A percentile compares a stretch with the other conserved stretches of the same genome.
Evolutionary conservation across 2,329 filamentous ascomycete species (phyloP).

Genomic region (Stromatinia cepivora): DNA sequence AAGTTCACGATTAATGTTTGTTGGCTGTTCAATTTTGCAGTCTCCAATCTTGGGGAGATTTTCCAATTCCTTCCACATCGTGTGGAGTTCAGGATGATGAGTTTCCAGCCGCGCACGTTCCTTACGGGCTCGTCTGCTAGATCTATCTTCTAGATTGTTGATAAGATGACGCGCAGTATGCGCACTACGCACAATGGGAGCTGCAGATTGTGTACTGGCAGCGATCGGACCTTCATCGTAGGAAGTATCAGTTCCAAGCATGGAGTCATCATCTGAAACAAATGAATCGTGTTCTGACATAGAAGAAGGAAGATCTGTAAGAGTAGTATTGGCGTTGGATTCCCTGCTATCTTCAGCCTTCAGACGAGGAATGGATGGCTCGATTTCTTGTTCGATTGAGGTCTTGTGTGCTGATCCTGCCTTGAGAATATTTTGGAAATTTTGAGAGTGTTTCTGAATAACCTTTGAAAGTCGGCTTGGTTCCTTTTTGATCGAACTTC

Average conservation of each 20-base stretch:
- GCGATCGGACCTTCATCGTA: conserved; percentile 18
- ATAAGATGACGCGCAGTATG: conserved; percentile 25
- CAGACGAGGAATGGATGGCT: neutral
- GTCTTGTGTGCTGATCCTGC: conserved; percentile 3
- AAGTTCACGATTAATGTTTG: conserved; percentile 75
- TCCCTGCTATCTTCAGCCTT: conserved; percentile 28
- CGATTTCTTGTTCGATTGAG: neutral
- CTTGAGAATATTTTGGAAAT: neutral
- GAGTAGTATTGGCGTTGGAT: conserved; percentile 17
- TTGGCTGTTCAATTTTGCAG: conserved; percentile 68
- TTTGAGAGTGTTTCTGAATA: conserved; percentile 15
- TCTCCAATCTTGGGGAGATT: conserved; percentile 65
- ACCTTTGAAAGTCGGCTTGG: conserved; percentile 2
- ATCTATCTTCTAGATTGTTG: conserved; percentile 38
- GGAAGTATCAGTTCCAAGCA: conserved; percentile 13
- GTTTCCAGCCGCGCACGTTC: conserved; percentile 69
- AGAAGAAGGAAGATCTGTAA: neutral
- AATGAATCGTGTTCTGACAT: conserved; percentile 27
- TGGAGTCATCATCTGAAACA: conserved; percentile 24
- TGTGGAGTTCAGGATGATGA: conserved; percentile 74
- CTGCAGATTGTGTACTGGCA: neutral
- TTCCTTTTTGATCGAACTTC: neutral
- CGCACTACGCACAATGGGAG: neutral
- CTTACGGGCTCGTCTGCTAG: conserved; percentile 42
- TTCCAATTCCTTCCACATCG: conserved; percentile 82